phyloP scores from a whole-genome alignment of 2,329 filamentous ascomycete species.

The Xylariaceae sp. region DNA sequence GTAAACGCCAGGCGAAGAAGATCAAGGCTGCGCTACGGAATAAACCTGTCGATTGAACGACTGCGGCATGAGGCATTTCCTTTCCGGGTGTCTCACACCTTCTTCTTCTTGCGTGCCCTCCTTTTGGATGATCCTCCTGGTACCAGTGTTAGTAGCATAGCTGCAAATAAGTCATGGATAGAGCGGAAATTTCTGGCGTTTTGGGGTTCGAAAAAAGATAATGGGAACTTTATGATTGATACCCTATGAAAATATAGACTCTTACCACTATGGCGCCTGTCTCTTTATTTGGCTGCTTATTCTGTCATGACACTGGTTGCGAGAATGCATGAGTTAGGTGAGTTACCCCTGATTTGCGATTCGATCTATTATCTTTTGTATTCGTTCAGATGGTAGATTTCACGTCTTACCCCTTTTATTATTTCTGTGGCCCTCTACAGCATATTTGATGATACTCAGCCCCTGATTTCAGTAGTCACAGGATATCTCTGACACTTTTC shows the following conservation, averaged over 20 bases:
- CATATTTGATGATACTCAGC: too few species aligned
- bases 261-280: background rate
- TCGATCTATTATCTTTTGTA: background rate
- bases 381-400: too few species aligned
- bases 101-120: background rate
- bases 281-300: background rate
- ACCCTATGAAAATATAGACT: conserved; percentile 18
- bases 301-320: too few species aligned
- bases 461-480: too few species aligned
- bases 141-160: background rate
- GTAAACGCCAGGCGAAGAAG: conserved; percentile 56
- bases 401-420: too few species aligned
- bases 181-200: conserved; percentile 12
- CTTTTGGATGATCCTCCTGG: background rate
- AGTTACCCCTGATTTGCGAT: background rate
- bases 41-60: conserved; percentile 20
- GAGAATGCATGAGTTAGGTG: background rate
- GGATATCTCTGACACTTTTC: too few species aligned
- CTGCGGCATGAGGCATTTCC: too few species aligned
- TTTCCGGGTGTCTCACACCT: too few species aligned
- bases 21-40: conserved; percentile 44
- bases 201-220: conserved; percentile 6
- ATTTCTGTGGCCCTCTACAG: too few species aligned
- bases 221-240: conserved; percentile 14
- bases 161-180: background rate